Percentiles rank a stretch among this genome's conserved stretches.
These are phyloP conservation scores for Aphanomyces euteiches DNA, from an alignment of 352 stramenopile species.

Conservation along the genomic window DNA sequence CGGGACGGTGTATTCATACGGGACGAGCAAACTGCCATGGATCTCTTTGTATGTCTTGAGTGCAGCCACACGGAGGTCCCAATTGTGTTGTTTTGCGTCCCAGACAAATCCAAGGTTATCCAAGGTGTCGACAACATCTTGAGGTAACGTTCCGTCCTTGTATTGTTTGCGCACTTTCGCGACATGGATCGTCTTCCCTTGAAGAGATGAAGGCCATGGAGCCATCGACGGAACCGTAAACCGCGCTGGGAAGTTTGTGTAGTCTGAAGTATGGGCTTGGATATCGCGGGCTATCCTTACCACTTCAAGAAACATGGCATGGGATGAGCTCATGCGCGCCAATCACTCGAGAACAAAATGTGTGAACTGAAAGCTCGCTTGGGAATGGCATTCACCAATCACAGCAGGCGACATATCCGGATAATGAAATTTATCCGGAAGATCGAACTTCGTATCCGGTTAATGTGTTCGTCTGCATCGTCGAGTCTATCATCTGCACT, in stretches of 20 bases:
- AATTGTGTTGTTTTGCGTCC: slow-evolving; percentile 23
- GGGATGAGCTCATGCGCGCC: background rate
- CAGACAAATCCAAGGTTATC: slow-evolving; percentile 17
- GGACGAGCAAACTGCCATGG: slow-evolving; percentile 6
- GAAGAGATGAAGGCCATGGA: slow-evolving; percentile 10
- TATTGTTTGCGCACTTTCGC: slow-evolving; percentile 18
- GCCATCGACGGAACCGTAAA: slow-evolving; percentile 4
- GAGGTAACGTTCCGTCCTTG: background rate
- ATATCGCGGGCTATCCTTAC: background rate
- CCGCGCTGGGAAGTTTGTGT: slow-evolving; percentile 9
- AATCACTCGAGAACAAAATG: slow-evolving; percentile 16
- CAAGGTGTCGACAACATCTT: background rate
- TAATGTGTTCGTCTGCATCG: too few species aligned
- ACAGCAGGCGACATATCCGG: background rate
- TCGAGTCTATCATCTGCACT: too few species aligned
- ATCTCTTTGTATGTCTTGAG: slow-evolving; percentile 10
- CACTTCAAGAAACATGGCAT: slow-evolving; percentile 1
- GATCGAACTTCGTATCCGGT: too few species aligned
- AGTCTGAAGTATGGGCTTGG: slow-evolving; percentile 20
- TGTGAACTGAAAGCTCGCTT: slow-evolving; percentile 1
- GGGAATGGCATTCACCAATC: background rate
- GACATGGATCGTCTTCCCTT: background rate
- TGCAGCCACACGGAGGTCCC: slow-evolving; percentile 7
- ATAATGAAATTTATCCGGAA: background rate
- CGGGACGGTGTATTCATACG: slow-evolving; percentile 21